These are phyloP conservation scores for Croton laevigatus DNA, from an alignment of 441 rosid genomes.

Conservation along the genomic window DNA sequence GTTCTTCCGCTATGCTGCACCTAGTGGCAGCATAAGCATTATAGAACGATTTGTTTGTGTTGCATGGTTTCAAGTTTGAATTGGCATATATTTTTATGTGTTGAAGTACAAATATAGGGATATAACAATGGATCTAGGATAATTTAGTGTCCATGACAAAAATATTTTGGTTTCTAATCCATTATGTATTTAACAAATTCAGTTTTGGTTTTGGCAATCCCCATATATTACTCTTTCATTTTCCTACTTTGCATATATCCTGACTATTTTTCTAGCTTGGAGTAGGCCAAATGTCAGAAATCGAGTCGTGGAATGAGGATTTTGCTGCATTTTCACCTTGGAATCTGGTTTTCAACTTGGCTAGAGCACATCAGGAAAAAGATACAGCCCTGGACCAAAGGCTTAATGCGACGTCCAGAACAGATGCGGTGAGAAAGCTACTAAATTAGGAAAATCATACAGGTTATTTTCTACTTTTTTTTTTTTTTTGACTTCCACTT, in stretches of 20 bases:
- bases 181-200: background rate
- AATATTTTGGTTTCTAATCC: background rate
- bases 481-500: background rate
- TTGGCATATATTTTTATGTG: background rate
- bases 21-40: background rate
- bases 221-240: background rate
- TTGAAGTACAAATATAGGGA: background rate
- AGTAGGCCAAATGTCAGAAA: background rate
- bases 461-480: background rate
- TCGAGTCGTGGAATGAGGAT: background rate
- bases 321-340: background rate
- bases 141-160: background rate
- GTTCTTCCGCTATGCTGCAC: background rate
- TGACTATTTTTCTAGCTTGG: background rate
- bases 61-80: background rate
- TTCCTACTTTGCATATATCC: background rate
- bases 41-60: background rate
- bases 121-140: background rate
- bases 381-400: background rate
- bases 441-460: background rate
- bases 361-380: background rate
- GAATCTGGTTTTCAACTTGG: background rate
- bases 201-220: background rate
- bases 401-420: background rate
- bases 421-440: background rate